A percentile compares a stretch with the other conserved stretches of the same genome.
phyloP scores from a whole-genome alignment of 2,329 filamentous ascomycete species.

The Hymenoscyphus fructigenus region DNA sequence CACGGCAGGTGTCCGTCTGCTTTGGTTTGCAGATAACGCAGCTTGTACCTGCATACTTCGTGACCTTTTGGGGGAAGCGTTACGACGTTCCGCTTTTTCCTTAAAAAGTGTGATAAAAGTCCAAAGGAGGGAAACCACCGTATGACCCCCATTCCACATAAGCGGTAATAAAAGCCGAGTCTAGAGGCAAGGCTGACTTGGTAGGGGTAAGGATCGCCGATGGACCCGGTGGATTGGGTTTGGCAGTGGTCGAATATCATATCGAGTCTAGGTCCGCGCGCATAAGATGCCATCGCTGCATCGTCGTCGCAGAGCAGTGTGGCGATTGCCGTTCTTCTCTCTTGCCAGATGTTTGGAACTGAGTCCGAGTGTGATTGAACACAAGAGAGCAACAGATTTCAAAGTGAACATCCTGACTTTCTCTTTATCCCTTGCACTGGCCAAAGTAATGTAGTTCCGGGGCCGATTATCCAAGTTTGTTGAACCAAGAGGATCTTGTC shows the following conservation, averaged over 20 bases:
- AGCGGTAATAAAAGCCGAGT: conserved; percentile 9
- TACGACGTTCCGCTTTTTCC: neutral
- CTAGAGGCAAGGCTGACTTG: conserved; percentile 7
- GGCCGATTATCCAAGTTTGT: neutral
- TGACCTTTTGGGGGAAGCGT: neutral
- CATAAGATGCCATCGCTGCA: no score
- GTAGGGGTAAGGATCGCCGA: neutral
- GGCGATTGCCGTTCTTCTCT: neutral
- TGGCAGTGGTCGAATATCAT: conserved; percentile 3
- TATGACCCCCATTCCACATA: conserved; percentile 2
- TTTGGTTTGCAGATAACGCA: neutral
- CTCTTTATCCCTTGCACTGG: neutral
- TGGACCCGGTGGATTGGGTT: conserved; percentile 10
- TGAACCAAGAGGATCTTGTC: neutral
- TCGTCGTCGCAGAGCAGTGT: neutral
- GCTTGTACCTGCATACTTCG: conserved; percentile 12
- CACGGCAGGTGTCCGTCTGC: conserved; percentile 4
- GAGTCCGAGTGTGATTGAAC: neutral
- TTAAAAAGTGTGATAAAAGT: neutral
- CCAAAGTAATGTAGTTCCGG: neutral
- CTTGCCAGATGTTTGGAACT: neutral
- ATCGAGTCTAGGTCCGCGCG: neutral
- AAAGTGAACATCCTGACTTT: neutral
- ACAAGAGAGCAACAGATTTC: neutral
- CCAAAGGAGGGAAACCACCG: neutral